Conservation (phyloP, 345 rosid genomes). For the Turnera subulata region DNA sequence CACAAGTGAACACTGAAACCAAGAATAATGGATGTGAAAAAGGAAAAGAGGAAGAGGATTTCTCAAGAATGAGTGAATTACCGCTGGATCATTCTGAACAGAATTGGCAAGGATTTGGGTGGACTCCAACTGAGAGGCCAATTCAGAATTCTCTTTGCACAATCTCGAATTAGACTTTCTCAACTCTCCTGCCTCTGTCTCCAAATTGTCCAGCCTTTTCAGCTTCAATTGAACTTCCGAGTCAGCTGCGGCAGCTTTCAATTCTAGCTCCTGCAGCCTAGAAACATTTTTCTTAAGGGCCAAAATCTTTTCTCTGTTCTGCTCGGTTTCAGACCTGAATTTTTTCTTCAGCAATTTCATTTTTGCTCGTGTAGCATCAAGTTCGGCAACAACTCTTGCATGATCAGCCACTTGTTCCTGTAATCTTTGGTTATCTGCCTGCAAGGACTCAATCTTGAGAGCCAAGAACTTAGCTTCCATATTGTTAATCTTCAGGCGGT, state of each 20-base stretch:
- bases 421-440: constrained; percentile 58
- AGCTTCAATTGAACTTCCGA: constrained; percentile 31
- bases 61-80: constrained; percentile 13
- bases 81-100: constrained; percentile 61
- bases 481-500: constrained; percentile 63
- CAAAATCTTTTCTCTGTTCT: constrained; percentile 62
- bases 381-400: constrained; percentile 45
- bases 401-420: constrained; percentile 53
- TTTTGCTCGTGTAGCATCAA: constrained; percentile 52
- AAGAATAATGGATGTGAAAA: background rate
- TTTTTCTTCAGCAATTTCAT: constrained; percentile 61
- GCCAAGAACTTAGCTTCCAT: constrained; percentile 68
- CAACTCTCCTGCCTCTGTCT: constrained; percentile 63
- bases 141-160: constrained; percentile 57
- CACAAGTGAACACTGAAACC: constrained; percentile 2
- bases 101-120: constrained; percentile 53
- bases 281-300: constrained; percentile 57
- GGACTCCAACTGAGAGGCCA: constrained; percentile 51
- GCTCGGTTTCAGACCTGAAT: constrained; percentile 63
- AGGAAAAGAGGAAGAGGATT: background rate
- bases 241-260: constrained; percentile 26
- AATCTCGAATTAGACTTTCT: constrained; percentile 47
- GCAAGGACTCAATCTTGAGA: constrained; percentile 69
- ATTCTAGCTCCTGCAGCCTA: constrained; percentile 59
- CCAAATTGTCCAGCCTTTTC: constrained; percentile 56